Evolutionary conservation across 495 filamentous ascomycete species (phyloP).

Genomic region (Aspergillus homomorphus): DNA sequence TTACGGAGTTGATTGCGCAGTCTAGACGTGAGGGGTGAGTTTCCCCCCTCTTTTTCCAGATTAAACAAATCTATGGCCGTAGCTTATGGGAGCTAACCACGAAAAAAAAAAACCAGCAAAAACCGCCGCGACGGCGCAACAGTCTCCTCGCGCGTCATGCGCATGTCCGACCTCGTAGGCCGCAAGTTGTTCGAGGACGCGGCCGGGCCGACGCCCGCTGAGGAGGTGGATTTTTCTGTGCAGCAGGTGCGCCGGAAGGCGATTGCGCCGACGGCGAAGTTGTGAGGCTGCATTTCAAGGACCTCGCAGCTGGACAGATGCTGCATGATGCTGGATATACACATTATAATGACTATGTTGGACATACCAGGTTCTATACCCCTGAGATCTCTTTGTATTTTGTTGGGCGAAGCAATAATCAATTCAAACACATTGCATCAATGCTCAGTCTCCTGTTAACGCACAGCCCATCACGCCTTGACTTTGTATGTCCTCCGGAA

Average conservation of each 20-base stretch:
- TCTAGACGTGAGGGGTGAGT: conserved; percentile 77
- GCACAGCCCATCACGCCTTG: conserved; percentile 65
- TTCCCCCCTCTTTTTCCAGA: background rate
- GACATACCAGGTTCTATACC: no score
- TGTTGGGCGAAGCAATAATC: no score
- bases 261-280: conserved; percentile 33
- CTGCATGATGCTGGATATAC: no score
- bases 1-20: conserved; percentile 80
- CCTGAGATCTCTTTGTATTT: no score
- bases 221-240: conserved; percentile 32
- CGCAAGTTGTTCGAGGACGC: conserved; percentile 45
- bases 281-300: no score
- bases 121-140: conserved; percentile 89
- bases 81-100: no score
- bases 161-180: conserved; percentile 63
- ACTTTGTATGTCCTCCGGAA: conserved; percentile 84
- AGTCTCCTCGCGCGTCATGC: conserved; percentile 77
- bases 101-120: conserved; percentile 59
- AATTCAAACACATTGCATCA: no score
- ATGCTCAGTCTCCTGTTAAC: no score
- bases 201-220: conserved; percentile 26
- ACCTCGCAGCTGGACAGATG: no score
- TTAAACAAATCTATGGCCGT: no score
- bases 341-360: no score
- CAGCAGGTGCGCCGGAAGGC: conserved; percentile 39